Base-by-base conservation (phyloP, 495 filamentous ascomycete genomes). In the Talaromyces borbonicus region DNA sequence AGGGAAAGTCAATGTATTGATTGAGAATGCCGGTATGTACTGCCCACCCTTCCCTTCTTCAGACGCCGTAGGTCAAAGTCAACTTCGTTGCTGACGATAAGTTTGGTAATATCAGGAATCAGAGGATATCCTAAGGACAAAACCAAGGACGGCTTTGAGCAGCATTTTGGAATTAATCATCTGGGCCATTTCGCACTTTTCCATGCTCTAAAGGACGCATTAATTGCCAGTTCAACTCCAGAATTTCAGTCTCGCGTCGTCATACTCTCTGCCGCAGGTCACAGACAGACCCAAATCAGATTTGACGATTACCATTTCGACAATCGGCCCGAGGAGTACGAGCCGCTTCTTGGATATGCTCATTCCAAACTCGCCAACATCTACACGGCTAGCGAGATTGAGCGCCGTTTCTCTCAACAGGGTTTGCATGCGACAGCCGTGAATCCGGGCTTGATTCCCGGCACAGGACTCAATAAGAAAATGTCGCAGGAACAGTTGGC, bases 81-180 rank as follows among this genome's bases (percentile, higher is more conserved):
- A n/a, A n/a, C 27, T 30, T 7, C 12, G 6, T 30, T 30, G 12
- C 12, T 30, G 12, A 30, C 27, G 12, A 30, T 14, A 7, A 25
- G 2, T 4, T 41, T 16, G 6, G 8, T 14, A 8, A 25, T 31
- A 3, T 12, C 1, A 44, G 41, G 41, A 8, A 44, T 44, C 8
- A 23, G 43, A 33, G 43, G 43, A 29, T 46, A 35, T n/a, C 43
- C 43, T 5, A 32, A 46, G 27, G 43, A 11, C 30, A 23, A 36
- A 46, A 74, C 68, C 9, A 55, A 57, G 11, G 60, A 73, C 37
- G 69, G 66, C 16, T 52, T 70, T 44, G 74, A 78, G 49, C 42
- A 59, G n/a, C 68, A 77, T 43, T 67, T 77, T 40, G 57, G 53
- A 9, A 68, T 65, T 5, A 75, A 75, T 57, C 65, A 76, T 50